A percentile compares a stretch with the other conserved stretches of the same genome.
Conservation (phyloP, 2,329 filamentous ascomycete species). For the Hypoxylon sp. region DNA sequence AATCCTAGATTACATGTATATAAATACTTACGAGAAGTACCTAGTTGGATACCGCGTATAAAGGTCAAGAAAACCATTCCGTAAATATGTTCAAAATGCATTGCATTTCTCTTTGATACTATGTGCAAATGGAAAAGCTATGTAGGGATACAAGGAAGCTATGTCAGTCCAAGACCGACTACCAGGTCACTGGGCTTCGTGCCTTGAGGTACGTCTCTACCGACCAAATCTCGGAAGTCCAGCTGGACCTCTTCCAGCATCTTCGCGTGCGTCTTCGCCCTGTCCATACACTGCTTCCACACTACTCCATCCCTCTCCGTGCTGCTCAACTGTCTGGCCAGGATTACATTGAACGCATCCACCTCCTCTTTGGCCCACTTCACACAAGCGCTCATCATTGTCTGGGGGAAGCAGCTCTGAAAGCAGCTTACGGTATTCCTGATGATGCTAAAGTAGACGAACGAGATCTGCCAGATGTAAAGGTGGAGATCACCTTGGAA, state of each 20-base stretch:
- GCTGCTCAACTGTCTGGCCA: conserved; percentile 87
- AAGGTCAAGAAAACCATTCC: not conserved
- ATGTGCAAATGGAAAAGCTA: conserved; percentile 4
- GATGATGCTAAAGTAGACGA: conserved; percentile 94
- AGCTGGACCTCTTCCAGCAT: conserved; percentile 88
- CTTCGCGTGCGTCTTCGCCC: conserved; percentile 82
- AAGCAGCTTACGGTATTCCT: conserved; percentile 93
- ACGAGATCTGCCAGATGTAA: conserved; percentile 95
- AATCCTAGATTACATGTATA: not conserved
- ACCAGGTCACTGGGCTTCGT: conserved; percentile 53
- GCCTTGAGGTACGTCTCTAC: conserved; percentile 62
- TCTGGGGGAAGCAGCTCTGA: conserved; percentile 85
- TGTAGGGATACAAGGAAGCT: conserved; percentile 43
- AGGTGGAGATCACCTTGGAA: conserved; percentile 94
- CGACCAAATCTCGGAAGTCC: conserved; percentile 88
- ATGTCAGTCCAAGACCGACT: conserved; percentile 59
- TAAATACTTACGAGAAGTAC: not conserved
- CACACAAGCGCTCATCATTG: conserved; percentile 93
- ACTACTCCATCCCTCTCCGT: conserved; percentile 80
- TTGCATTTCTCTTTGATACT: not conserved
- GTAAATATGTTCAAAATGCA: not conserved
- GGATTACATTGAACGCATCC: conserved; percentile 87
- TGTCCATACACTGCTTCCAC: conserved; percentile 86
- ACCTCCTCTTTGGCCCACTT: conserved; percentile 98
- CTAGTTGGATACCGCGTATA: not conserved